Base-by-base conservation (phyloP, 164 flowering plant species). In the Annona squamosa region DNA sequence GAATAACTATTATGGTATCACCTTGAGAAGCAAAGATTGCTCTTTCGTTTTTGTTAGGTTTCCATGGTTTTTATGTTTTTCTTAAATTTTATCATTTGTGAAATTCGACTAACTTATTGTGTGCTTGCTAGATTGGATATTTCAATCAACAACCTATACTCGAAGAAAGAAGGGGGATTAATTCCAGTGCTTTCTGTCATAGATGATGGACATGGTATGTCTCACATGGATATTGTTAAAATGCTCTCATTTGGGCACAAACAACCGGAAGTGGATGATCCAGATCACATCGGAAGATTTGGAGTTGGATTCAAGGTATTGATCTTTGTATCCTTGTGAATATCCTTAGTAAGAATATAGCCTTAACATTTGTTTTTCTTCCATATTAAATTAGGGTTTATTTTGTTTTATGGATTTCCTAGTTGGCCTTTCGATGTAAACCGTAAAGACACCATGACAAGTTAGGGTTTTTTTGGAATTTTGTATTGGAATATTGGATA, bases 231-330 rank as follows among this genome's bases (percentile, higher is more conserved):
- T 59, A 76, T 87, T 44, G 47, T 74, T 65, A 82, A 79, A 63
- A 86, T 88, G 90, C 72, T 82, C 26, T 82, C 85, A 73, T 84
- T 86, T 71, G 91, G 91, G 18, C 88, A 80, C 74, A 77, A 76
- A 73, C 80, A 74, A 77, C 84, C 87, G 63, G 85, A 83, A 71
- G 77, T 42, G 62, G 78, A 82, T 81, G 85, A 88, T 75, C 78
- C 75, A 13, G 73, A 83, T 75, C 83, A 45, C 47, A 86, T 88
- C 74, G 91, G 91, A 71, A 82, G 85, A 77, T 88, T 82, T 80
- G 91, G 91, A n/a, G 74, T 86, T 67, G 91, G 90, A 48, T 88
- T 88, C 74, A 88, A 88, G 90, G 91, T 86, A 77, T 12, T 6
- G 45, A 3, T 48, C 3, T 41, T 4, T 26, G 37, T 26, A 26